phyloP scores from a whole-genome alignment of 305 asterid genomes.

The Petunia hybrid region DNA sequence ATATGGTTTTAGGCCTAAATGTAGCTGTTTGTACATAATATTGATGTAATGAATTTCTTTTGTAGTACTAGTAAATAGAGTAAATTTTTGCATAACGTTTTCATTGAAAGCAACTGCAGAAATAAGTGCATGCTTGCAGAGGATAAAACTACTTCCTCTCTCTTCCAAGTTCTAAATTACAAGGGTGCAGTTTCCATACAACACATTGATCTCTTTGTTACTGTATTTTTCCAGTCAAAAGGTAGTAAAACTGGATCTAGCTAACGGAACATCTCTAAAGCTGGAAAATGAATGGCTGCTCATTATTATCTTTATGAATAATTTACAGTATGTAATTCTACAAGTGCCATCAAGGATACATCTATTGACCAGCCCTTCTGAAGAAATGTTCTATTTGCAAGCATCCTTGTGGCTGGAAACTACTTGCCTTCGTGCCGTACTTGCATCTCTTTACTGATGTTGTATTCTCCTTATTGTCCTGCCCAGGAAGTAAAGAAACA shows the following conservation, averaged over 20 bases:
- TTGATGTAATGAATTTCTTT: background rate
- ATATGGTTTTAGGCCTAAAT: background rate
- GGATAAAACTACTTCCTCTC: background rate
- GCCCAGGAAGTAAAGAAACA: constrained; percentile 39
- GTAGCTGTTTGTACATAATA: background rate
- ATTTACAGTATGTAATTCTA: background rate
- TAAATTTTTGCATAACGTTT: too few species aligned
- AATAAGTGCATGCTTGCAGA: background rate
- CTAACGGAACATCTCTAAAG: background rate
- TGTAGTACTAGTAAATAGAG: background rate
- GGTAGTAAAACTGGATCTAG: background rate
- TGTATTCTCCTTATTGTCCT: constrained; percentile 54
- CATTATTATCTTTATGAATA: background rate
- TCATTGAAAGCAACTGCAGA: too few species aligned
- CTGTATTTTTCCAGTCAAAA: constrained; percentile 15
- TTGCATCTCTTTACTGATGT: constrained; percentile 52
- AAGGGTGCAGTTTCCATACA: background rate
- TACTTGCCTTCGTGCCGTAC: constrained; percentile 49
- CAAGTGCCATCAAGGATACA: constrained; percentile 3
- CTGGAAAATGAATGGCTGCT: constrained; percentile 7
- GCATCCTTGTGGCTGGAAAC: constrained; percentile 58
- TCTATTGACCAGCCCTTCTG: constrained; percentile 51
- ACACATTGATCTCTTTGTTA: constrained; percentile 3
- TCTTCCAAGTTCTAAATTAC: background rate
- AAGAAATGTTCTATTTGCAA: constrained; percentile 89